phyloP scores from a whole-genome alignment of 163 green algal species.

The Trebouxiophyceae sp. region DNA sequence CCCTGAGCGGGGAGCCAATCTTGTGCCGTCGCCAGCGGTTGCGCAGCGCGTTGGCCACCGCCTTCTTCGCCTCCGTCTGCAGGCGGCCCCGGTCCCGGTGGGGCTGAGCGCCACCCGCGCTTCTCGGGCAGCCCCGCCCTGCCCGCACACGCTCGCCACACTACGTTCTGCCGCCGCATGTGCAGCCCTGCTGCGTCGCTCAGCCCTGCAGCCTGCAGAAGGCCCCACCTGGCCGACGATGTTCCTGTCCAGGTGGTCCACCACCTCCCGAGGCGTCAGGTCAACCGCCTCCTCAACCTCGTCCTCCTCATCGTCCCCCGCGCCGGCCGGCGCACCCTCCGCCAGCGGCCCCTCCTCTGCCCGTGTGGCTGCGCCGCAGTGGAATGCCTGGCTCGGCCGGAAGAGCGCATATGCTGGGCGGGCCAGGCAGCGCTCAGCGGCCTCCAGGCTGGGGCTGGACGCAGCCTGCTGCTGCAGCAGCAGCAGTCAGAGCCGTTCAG shows the following conservation, averaged over 20 bases:
- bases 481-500: neutral
- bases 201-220: neutral
- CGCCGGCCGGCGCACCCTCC: neutral
- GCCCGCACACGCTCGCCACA: neutral
- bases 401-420: too few relatives aligned
- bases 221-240: conserved; percentile 71
- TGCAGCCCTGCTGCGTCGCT: too few relatives aligned
- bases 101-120: too few relatives aligned
- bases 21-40: conserved; percentile 89
- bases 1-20: conserved; percentile 49
- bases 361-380: neutral
- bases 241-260: conserved; percentile 78
- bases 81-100: too few relatives aligned
- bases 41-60: conserved; percentile 88
- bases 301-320: neutral
- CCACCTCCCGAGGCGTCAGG: conserved; percentile 75
- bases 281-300: conserved; percentile 16
- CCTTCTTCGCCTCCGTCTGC: conserved; percentile 81
- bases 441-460: neutral
- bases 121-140: too few relatives aligned
- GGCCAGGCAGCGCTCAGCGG: neutral
- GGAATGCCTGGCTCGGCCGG: neutral
- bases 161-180: neutral
- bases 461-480: too few relatives aligned
- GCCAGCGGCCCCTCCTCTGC: neutral